A percentile compares a stretch with the other conserved stretches of the same genome.
These are phyloP conservation scores for Podaxis rugospora DNA, from an alignment of 768 basidiomycete genomes.

Conservation along the genomic window DNA sequence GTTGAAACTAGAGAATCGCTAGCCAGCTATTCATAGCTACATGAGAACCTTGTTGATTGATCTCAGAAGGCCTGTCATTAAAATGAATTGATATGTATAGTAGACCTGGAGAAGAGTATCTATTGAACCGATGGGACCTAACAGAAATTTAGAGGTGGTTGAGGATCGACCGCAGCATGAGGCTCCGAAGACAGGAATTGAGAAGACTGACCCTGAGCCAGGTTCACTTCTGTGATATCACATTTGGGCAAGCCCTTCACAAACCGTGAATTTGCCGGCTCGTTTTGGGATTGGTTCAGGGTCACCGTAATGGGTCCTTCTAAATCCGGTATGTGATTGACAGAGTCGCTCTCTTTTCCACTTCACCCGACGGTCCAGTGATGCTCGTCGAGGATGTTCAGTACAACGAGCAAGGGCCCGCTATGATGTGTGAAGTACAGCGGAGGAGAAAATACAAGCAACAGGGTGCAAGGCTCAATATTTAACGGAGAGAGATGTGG, in stretches of 20 bases:
- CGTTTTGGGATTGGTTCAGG: background rate
- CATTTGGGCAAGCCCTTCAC: background rate
- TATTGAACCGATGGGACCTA: background rate
- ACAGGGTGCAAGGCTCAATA: background rate
- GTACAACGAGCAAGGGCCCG: background rate
- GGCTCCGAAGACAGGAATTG: background rate
- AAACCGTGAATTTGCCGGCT: conserved; percentile 1
- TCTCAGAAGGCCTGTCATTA: background rate
- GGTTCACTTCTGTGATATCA: conserved; percentile 7
- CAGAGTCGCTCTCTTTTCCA: background rate
- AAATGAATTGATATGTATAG: background rate
- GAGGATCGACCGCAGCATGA: background rate
- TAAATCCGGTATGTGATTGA: conserved; percentile 4
- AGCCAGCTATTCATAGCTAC: background rate
- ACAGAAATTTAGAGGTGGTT: conserved; percentile 8
- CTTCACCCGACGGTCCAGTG: conserved; percentile 8
- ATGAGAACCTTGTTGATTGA: background rate
- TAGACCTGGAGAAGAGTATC: background rate
- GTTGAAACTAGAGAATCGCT: no score
- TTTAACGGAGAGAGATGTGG: conserved; percentile 1
- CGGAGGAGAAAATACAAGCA: background rate
- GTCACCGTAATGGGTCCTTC: background rate
- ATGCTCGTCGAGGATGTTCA: conserved; percentile 5
- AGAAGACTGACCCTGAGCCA: background rate
- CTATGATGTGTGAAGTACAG: conserved; percentile 3